Conservation (phyloP, 148 eudicot species). For the Vaccinium darrowii region DNA sequence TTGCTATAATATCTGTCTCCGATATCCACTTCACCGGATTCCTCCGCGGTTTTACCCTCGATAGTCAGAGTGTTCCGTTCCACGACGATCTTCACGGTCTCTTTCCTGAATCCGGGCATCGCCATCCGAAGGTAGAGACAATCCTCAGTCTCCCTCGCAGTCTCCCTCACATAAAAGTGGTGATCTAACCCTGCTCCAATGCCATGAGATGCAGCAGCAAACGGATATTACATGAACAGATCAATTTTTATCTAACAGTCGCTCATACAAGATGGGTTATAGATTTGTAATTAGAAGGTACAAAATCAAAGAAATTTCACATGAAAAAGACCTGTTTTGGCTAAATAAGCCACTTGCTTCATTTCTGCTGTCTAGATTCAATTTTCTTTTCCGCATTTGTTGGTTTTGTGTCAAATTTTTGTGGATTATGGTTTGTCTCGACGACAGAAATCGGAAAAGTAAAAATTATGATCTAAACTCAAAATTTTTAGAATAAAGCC, state of each 20-base stretch:
- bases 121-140: slow-evolving; percentile 44
- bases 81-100: slow-evolving; percentile 51
- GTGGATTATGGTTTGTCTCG: too few relatives aligned
- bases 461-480: too few relatives aligned
- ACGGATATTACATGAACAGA: slow-evolving; percentile 26
- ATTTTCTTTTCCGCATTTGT: too few relatives aligned
- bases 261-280: too few relatives aligned
- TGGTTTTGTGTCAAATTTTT: too few relatives aligned
- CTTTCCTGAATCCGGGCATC: slow-evolving; percentile 64
- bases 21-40: slow-evolving; percentile 23
- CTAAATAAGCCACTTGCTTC: too few relatives aligned
- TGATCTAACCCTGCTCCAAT: slow-evolving; percentile 17
- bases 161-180: slow-evolving; percentile 32
- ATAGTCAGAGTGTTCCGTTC: slow-evolving; percentile 47
- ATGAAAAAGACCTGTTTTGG: too few relatives aligned
- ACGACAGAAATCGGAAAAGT: too few relatives aligned
- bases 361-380: too few relatives aligned
- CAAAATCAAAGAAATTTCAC: too few relatives aligned
- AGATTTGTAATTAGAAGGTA: too few relatives aligned
- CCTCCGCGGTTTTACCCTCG: slow-evolving; percentile 34
- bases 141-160: slow-evolving; percentile 38
- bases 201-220: slow-evolving; percentile 21
- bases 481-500: too few relatives aligned
- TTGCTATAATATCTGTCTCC: slow-evolving; percentile 42
- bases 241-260: background rate